Conservation (phyloP, 345 rosid genomes). For the Linum tenue region DNA sequence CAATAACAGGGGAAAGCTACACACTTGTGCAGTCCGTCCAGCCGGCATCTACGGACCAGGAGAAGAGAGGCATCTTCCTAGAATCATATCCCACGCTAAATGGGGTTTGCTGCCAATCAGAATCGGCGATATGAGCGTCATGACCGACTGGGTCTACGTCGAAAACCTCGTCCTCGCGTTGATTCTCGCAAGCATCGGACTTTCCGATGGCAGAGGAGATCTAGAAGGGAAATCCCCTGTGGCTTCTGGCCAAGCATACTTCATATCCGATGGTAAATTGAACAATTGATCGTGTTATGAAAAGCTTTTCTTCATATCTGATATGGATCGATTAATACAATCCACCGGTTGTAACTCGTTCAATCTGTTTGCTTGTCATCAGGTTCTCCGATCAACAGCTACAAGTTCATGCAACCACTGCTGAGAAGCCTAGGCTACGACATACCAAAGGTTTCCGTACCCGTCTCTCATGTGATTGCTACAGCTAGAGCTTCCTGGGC, state of each 20-base stretch:
- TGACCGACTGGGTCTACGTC: conserved; percentile 78
- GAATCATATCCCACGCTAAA: conserved; percentile 63
- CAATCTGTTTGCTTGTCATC: conserved; percentile 9
- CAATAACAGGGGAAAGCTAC: conserved; percentile 41
- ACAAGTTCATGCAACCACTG: conserved; percentile 65
- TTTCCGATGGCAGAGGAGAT: conserved; percentile 68
- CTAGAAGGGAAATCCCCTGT: conserved; percentile 43
- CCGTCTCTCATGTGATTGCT: conserved; percentile 47
- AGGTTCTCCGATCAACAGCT: conserved; percentile 80
- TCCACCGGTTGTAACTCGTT: neutral
- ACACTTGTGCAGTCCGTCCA: conserved; percentile 80
- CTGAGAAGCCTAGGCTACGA: conserved; percentile 65
- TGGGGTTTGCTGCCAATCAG: conserved; percentile 52
- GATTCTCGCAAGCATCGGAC: conserved; percentile 84
- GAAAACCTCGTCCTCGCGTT: conserved; percentile 81
- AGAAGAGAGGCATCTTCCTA: conserved; percentile 89
- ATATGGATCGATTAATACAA: too few relatives aligned
- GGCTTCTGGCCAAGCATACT: conserved; percentile 91
- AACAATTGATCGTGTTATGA: too few relatives aligned
- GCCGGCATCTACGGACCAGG: conserved; percentile 96
- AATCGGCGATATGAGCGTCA: conserved; percentile 60
- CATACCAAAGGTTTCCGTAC: conserved; percentile 45
- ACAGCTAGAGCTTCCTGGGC: conserved; percentile 47
- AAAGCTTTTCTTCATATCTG: too few relatives aligned
- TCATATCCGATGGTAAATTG: conserved; percentile 76